Conservation (phyloP, 2,329 filamentous ascomycete species). For the Paradendryphiella salina region DNA sequence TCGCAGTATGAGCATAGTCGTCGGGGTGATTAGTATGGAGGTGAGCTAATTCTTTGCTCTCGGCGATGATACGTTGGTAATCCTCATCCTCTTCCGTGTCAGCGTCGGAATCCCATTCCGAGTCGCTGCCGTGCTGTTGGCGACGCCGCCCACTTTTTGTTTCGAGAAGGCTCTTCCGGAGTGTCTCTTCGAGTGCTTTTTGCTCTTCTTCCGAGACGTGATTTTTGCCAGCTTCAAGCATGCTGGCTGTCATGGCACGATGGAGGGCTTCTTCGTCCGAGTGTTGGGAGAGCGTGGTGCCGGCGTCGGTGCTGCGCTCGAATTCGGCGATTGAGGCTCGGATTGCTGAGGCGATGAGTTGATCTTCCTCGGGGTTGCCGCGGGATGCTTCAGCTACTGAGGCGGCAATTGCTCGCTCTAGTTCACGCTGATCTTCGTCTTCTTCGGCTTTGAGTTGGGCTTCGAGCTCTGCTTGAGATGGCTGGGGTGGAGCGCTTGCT, state of each 20-base stretch:
- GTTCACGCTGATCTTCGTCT: constrained; percentile 59
- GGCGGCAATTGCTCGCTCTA: constrained; percentile 70
- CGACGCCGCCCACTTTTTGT: constrained; percentile 32
- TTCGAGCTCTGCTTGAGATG: constrained; percentile 20
- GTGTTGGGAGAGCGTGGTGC: constrained; percentile 34
- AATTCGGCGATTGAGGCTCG: constrained; percentile 69
- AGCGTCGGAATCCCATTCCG: constrained; percentile 34
- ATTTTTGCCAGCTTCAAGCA: constrained; percentile 49
- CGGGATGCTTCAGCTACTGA: constrained; percentile 68
- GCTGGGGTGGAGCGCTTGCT: constrained; percentile 14
- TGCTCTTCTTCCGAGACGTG: constrained; percentile 43
- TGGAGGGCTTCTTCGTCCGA: constrained; percentile 54
- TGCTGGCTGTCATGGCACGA: constrained; percentile 56
- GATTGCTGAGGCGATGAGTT: constrained; percentile 71
- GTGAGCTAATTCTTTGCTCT: constrained; percentile 38
- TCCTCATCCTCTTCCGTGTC: constrained; percentile 45
- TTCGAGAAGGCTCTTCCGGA: constrained; percentile 52
- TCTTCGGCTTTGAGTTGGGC: constrained; percentile 32
- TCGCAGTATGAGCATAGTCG: constrained; percentile 18
- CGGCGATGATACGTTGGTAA: constrained; percentile 42
- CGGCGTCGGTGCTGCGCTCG: constrained; percentile 41
- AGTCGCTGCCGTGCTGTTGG: constrained; percentile 25
- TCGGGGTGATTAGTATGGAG: constrained; percentile 28
- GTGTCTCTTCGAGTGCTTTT: constrained; percentile 50
- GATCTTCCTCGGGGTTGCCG: constrained; percentile 71